Conservation (phyloP, 352 stramenopile species). For the Pythium folliculosum region DNA sequence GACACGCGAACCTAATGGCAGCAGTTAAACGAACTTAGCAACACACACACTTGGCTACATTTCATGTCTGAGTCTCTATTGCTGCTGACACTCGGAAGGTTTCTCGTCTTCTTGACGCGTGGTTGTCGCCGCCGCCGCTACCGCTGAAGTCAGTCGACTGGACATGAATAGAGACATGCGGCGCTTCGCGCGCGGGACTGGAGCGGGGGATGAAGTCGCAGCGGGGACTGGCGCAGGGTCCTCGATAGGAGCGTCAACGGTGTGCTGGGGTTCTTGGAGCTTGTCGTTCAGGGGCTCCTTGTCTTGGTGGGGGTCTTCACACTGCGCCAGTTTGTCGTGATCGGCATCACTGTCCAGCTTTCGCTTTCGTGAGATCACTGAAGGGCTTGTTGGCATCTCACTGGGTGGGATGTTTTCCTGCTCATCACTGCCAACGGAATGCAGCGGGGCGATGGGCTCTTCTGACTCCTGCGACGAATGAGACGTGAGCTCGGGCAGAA, state of each 20-base stretch:
- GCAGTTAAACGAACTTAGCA: conserved; percentile 15
- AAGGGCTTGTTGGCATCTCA: neutral
- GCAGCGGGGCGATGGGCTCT: neutral
- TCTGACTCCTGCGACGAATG: conserved; percentile 5
- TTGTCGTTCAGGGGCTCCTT: neutral
- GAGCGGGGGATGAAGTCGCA: neutral
- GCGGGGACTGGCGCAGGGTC: too few relatives aligned
- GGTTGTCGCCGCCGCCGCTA: neutral
- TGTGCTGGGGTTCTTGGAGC: neutral
- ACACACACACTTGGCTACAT: conserved; percentile 15
- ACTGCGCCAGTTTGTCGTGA: neutral
- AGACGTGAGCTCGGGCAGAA: neutral
- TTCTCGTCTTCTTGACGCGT: conserved; percentile 25
- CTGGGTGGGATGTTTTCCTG: conserved; percentile 29
- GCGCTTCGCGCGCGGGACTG: conserved; percentile 20
- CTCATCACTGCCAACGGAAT: conserved; percentile 3
- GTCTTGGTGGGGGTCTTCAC: neutral
- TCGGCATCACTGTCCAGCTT: conserved; percentile 20
- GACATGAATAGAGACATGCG: conserved; percentile 44
- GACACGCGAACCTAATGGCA: conserved; percentile 21
- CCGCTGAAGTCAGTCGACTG: conserved; percentile 16
- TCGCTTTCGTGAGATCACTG: neutral
- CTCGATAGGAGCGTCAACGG: neutral
- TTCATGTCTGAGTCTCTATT: conserved; percentile 28
- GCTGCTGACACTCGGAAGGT: conserved; percentile 48